These are phyloP conservation scores for Claviceps paspali DNA, from an alignment of 2,329 filamentous ascomycete species.

Conservation along the genomic window DNA sequence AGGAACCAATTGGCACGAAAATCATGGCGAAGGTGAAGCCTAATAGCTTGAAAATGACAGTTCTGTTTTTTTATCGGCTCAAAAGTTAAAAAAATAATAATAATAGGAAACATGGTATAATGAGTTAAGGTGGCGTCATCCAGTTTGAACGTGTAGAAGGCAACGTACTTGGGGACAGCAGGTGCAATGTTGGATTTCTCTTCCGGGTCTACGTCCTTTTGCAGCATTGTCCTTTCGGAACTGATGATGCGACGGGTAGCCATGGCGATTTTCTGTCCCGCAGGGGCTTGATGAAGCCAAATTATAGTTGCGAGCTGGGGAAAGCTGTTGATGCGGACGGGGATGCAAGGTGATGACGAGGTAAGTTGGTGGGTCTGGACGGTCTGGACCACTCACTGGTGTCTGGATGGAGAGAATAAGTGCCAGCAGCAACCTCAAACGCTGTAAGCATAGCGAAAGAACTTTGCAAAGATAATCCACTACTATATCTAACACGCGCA, in stretches of 20 bases:
- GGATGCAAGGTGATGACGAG: background rate
- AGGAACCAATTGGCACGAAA: constrained; percentile 69
- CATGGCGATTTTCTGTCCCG: constrained; percentile 32
- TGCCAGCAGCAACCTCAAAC: too few species aligned
- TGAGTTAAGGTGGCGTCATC: too few species aligned
- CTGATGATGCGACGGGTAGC: constrained; percentile 52
- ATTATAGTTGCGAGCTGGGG: background rate
- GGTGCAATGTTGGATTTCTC: constrained; percentile 61
- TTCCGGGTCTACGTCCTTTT: constrained; percentile 36
- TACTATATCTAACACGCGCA: constrained; percentile 6
- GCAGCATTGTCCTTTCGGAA: constrained; percentile 50
- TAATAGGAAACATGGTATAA: too few species aligned
- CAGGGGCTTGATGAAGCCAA: background rate
- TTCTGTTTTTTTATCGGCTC: constrained; percentile 36
- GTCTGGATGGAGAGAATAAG: too few species aligned
- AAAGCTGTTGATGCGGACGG: background rate
- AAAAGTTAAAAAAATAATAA: background rate
- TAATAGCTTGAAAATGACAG: constrained; percentile 81
- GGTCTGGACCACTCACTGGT: too few species aligned
- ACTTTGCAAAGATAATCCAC: background rate
- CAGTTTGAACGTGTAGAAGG: background rate
- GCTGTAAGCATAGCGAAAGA: too few species aligned
- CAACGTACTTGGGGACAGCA: constrained; percentile 57
- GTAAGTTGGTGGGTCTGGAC: too few species aligned
- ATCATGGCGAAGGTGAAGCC: constrained; percentile 89